Conservation (phyloP, 108 stramenopile species). For the Stephanodiscus minutulus region DNA sequence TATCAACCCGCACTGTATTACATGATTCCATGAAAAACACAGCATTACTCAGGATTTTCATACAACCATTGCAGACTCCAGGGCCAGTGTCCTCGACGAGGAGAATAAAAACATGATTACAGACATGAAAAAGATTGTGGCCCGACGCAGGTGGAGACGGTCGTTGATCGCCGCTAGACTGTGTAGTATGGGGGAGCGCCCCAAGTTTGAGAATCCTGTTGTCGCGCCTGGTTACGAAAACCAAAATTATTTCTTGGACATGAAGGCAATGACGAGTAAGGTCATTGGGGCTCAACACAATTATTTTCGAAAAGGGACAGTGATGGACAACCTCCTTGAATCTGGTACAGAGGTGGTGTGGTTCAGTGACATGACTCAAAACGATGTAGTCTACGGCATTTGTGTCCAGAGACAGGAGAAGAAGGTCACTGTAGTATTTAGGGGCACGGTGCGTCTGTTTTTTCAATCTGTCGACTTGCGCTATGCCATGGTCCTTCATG, state of each 20-base stretch:
- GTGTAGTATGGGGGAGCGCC: constrained; percentile 16
- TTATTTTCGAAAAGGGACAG: constrained; percentile 10
- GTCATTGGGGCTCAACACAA: constrained; percentile 12
- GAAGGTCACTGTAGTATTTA: constrained; percentile 26
- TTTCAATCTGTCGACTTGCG: too few relatives aligned
- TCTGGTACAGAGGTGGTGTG: constrained; percentile 34
- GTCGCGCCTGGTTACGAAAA: constrained; percentile 19
- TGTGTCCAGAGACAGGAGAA: constrained; percentile 24
- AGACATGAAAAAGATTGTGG: constrained; percentile 17
- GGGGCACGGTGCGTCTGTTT: constrained; percentile 20
- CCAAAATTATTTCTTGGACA: constrained; percentile 19
- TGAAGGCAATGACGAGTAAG: constrained; percentile 20
- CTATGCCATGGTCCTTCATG: too few relatives aligned
- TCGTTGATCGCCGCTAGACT: constrained; percentile 10
- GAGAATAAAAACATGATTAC: constrained; percentile 16
- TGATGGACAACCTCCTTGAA: constrained; percentile 28
- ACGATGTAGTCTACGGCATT: constrained; percentile 36
- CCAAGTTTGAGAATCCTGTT: constrained; percentile 17
- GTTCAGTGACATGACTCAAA: constrained; percentile 20
- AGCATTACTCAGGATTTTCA: constrained; percentile 13
- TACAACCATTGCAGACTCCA: constrained; percentile 24
- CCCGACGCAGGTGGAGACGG: constrained; percentile 28
- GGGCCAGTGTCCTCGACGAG: constrained; percentile 14
- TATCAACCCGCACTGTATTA: too few relatives aligned
- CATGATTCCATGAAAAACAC: neutral